Base-by-base conservation (phyloP, 208 protist genomes). In the Leishmania guyanensis region DNA sequence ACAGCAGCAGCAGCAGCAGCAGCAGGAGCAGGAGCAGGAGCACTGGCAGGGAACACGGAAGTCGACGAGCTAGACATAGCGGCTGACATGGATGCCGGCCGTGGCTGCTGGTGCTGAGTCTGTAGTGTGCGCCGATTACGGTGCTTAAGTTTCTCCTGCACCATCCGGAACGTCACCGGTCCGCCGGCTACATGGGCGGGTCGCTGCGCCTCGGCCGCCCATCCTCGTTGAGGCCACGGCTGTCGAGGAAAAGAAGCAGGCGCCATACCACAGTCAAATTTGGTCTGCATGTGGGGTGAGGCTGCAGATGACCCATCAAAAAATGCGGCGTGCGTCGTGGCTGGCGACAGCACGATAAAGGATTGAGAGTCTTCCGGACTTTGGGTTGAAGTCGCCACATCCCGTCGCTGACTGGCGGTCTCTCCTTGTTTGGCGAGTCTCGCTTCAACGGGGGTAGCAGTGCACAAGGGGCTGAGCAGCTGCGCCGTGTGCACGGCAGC, bases 401-500 rank as follows among this genome's bases (percentile, higher is more conserved):
- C 66, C 20, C 48, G 36, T 48, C 48, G 66, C 66, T 10, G 39
- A 4, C 66, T 22, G 36, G 16, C 29, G 22, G 39, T 71, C 17
- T n/a, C 39, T 29, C 17, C 66, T 10, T 17, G 20, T 22, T 14
- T 14, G 17, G 46, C 36, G 48, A 22, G 20, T 48, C 66, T n/a
- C 39, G 66, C 36, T 6, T n/a, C 66, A 71, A 16, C 29, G 8
- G 39, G 17, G 20, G 33, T 46, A 16, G 66, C 14, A 14, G 12
- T 36, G 58, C 58, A 68, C 70, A 80, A 51, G 17, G 64, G 60
- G 12, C 65, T 39, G 46, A 84, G 69, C 12, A 84, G 64, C 10
- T 60, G 74, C 39, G 81, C 81, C 46, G 81, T 71, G 48, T 77
- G 70, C 66, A 84, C 51, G 9, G 81, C 75, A 5, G 75, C 73